Percentiles rank a stretch among this genome's conserved stretches.
Evolutionary conservation across 768 basidiomycete genomes (phyloP).

Genomic region (Coprinopsis cinerea): DNA sequence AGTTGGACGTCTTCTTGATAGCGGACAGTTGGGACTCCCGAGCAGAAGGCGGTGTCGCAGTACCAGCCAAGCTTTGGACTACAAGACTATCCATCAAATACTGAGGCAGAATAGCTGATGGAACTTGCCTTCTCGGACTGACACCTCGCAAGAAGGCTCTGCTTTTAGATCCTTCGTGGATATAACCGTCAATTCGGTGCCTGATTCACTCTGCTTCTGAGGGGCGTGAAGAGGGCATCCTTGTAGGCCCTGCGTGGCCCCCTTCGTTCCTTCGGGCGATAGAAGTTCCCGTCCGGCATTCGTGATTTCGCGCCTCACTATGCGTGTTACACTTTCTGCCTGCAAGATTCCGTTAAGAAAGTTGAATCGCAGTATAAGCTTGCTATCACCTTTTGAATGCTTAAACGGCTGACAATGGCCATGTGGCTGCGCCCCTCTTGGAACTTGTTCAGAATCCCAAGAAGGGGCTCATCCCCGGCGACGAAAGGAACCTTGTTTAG

Average conservation of each 20-base stretch:
- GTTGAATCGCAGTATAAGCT: background rate
- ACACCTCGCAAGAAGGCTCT: too few species aligned
- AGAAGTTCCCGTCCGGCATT: background rate
- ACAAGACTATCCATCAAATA: too few species aligned
- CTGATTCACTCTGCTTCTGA: too few species aligned
- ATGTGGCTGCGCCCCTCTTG: conserved; percentile 90
- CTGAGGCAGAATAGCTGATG: too few species aligned
- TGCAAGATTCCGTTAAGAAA: background rate
- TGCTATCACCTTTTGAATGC: conserved; percentile 46
- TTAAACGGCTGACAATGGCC: conserved; percentile 81
- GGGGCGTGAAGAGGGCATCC: too few species aligned
- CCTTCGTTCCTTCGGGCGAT: too few species aligned
- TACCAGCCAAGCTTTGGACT: too few species aligned
- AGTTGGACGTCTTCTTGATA: background rate
- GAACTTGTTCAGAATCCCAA: conserved; percentile 82
- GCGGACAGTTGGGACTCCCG: background rate
- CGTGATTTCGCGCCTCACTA: background rate
- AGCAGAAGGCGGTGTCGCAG: background rate
- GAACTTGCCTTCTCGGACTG: too few species aligned
- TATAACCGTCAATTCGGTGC: too few species aligned
- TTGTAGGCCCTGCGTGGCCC: too few species aligned
- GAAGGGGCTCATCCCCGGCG: conserved; percentile 77
- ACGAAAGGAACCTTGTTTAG: conserved; percentile 85
- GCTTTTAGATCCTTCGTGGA: too few species aligned
- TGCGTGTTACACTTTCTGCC: background rate